Conservation (phyloP, 805 yeast genomes). For the Lachancea sp. region DNA sequence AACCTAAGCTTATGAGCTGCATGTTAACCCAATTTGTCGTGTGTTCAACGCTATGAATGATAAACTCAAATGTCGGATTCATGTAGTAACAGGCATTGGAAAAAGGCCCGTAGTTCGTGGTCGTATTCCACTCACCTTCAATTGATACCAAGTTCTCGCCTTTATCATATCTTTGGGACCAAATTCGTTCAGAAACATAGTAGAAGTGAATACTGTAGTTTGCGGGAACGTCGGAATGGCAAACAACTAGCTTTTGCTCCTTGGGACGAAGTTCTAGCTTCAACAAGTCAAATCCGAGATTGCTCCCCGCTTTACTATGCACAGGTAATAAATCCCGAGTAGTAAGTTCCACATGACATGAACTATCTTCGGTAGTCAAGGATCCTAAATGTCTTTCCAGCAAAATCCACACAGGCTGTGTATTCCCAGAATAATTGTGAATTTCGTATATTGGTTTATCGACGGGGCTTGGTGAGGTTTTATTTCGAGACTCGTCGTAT, state of each 20-base stretch:
- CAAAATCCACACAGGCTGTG: constrained; percentile 40
- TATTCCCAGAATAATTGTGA: constrained; percentile 25
- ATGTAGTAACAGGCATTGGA: constrained; percentile 12
- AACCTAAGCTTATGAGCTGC: constrained; percentile 16
- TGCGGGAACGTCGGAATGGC: constrained; percentile 22
- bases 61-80: constrained; percentile 23
- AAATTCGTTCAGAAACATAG: constrained; percentile 11
- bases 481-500: constrained; percentile 21
- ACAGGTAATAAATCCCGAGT: constrained; percentile 12
- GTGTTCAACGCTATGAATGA: constrained; percentile 13
- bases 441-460: constrained; percentile 43
- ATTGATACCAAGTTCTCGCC: constrained; percentile 2
- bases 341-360: constrained; percentile 19
- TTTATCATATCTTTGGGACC: background rate
- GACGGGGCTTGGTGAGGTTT: constrained; percentile 16
- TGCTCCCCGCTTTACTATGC: constrained; percentile 10
- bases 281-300: constrained; percentile 13
- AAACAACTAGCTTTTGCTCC: constrained; percentile 11
- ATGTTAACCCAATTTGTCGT: constrained; percentile 11
- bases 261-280: constrained; percentile 9
- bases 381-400: constrained; percentile 43
- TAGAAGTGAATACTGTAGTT: constrained; percentile 22
- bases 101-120: constrained; percentile 7
- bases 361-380: constrained; percentile 8
- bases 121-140: constrained; percentile 8